A percentile compares a stretch with the other conserved stretches of the same genome.
phyloP scores from a whole-genome alignment of 208 protist species.

The Trypanosoma caninum region DNA sequence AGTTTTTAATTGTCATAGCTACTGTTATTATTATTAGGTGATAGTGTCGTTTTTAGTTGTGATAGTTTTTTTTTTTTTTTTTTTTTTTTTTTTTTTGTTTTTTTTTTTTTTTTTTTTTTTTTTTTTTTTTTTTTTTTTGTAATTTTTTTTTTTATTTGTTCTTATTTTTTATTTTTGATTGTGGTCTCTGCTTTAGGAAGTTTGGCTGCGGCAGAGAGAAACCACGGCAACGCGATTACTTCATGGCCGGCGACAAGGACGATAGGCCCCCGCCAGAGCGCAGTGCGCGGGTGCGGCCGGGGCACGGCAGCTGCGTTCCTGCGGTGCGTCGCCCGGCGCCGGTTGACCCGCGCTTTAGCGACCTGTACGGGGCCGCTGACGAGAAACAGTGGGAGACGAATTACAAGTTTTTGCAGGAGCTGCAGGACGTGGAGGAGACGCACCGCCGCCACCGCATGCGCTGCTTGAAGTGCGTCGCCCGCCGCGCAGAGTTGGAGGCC shows the following conservation, averaged over 20 bases:
- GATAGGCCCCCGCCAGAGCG: slow-evolving; percentile 71
- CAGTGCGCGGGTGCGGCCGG: slow-evolving; percentile 55
- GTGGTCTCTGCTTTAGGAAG: neutral
- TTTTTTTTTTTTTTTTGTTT: slow-evolving; percentile 3
- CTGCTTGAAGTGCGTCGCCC: slow-evolving; percentile 60
- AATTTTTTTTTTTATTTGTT: neutral
- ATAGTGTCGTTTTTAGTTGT: neutral
- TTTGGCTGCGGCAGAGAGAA: neutral
- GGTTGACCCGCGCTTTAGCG: slow-evolving; percentile 81
- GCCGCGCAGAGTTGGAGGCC: slow-evolving; percentile 67
- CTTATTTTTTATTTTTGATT: neutral
- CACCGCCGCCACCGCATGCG: slow-evolving; percentile 58
- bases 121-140: slow-evolving; percentile 5
- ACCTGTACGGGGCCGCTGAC: slow-evolving; percentile 51
- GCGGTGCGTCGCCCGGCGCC: slow-evolving; percentile 11
- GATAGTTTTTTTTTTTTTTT: slow-evolving; percentile 3
- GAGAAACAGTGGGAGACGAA: slow-evolving; percentile 55
- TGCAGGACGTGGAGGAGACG: slow-evolving; percentile 68
- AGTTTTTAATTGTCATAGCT: slow-evolving; percentile 4
- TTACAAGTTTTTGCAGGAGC: slow-evolving; percentile 80
- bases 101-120: neutral
- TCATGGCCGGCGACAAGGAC: slow-evolving; percentile 26
- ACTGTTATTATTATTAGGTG: neutral
- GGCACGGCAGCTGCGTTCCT: neutral
- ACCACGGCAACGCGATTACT: neutral